Evolutionary conservation across 1,139 yeast species (phyloP).

Genomic region (Spathaspora sp.): DNA sequence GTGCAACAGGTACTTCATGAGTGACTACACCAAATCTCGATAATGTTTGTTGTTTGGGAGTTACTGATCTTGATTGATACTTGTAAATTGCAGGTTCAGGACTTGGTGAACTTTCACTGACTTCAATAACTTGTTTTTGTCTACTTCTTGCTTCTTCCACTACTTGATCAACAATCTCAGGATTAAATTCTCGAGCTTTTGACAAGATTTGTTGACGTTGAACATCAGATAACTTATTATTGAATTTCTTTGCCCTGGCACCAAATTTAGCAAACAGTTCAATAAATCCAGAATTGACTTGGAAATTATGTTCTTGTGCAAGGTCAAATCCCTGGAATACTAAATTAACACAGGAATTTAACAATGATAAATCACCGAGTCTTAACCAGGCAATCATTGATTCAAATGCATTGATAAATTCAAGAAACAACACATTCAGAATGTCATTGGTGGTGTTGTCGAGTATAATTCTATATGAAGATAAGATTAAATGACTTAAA

Average conservation of each 20-base stretch:
- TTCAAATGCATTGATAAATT: slow-evolving; percentile 51
- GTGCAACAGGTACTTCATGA: slow-evolving; percentile 39
- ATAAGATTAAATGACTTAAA: slow-evolving; percentile 65
- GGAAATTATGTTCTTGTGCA: slow-evolving; percentile 52
- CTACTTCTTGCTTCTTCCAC: slow-evolving; percentile 40
- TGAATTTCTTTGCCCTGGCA: slow-evolving; percentile 61
- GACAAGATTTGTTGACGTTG: slow-evolving; percentile 59
- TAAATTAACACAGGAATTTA: slow-evolving; percentile 71
- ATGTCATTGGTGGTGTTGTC: slow-evolving; percentile 22
- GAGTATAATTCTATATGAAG: slow-evolving; percentile 58
- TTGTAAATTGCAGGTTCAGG: slow-evolving; percentile 10
- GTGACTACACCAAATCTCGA: slow-evolving; percentile 47
- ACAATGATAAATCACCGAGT: slow-evolving; percentile 72
- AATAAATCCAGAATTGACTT: slow-evolving; percentile 50
- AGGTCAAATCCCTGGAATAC: slow-evolving; percentile 67
- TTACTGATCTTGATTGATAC: slow-evolving; percentile 4
- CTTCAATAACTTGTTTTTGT: slow-evolving; percentile 8
- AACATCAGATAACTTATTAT: slow-evolving; percentile 59
- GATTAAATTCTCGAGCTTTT: slow-evolving; percentile 56
- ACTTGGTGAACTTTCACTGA: slow-evolving; percentile 7
- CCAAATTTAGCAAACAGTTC: slow-evolving; percentile 60
- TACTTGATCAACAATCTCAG: slow-evolving; percentile 51
- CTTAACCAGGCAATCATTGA: slow-evolving; percentile 77
- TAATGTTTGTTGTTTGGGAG: slow-evolving; percentile 46
- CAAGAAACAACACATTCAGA: slow-evolving; percentile 26